These are phyloP conservation scores for Pseudogymnoascus destructans DNA, from an alignment of 2,329 filamentous ascomycete species.

Conservation along the genomic window DNA sequence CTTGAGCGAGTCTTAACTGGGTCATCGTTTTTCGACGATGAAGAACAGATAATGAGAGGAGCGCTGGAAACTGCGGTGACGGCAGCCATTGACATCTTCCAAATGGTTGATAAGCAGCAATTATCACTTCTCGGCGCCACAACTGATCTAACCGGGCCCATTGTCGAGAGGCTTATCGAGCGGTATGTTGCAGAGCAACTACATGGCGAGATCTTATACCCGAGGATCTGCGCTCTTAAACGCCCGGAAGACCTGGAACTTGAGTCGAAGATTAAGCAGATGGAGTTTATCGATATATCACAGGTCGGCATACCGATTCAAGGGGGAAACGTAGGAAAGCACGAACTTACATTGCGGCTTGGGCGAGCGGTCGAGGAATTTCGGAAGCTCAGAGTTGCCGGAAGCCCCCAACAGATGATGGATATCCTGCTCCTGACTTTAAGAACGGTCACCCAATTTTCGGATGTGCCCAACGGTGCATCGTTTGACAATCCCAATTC, in stretches of 20 bases:
- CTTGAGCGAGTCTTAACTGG: slow-evolving; percentile 15
- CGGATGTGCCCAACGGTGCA: slow-evolving; percentile 33
- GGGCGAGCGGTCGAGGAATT: slow-evolving; percentile 76
- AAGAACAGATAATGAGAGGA: slow-evolving; percentile 79
- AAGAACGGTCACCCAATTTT: slow-evolving; percentile 64
- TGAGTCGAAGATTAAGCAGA: slow-evolving; percentile 80
- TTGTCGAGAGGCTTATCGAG: slow-evolving; percentile 90
- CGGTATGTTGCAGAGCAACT: slow-evolving; percentile 89
- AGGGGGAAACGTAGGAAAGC: slow-evolving; percentile 63
- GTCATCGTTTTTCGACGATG: slow-evolving; percentile 59
- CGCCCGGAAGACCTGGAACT: slow-evolving; percentile 74
- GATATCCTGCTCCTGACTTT: slow-evolving; percentile 35
- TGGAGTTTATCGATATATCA: slow-evolving; percentile 86
- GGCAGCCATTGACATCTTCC: slow-evolving; percentile 87
- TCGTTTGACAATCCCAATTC: slow-evolving; percentile 21
- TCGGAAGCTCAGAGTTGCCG: slow-evolving; percentile 66
- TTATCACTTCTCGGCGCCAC: slow-evolving; percentile 82
- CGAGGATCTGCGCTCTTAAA: slow-evolving; percentile 64
- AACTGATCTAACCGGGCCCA: slow-evolving; percentile 80
- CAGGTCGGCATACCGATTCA: slow-evolving; percentile 84
- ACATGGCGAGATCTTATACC: slow-evolving; percentile 72
- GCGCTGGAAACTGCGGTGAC: slow-evolving; percentile 87
- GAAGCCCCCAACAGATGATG: slow-evolving; percentile 29
- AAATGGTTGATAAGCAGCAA: slow-evolving; percentile 90
- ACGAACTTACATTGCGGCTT: slow-evolving; percentile 65